Evolutionary conservation across 495 filamentous ascomycete genomes (phyloP).

Genomic region (Delitschia confertaspora): DNA sequence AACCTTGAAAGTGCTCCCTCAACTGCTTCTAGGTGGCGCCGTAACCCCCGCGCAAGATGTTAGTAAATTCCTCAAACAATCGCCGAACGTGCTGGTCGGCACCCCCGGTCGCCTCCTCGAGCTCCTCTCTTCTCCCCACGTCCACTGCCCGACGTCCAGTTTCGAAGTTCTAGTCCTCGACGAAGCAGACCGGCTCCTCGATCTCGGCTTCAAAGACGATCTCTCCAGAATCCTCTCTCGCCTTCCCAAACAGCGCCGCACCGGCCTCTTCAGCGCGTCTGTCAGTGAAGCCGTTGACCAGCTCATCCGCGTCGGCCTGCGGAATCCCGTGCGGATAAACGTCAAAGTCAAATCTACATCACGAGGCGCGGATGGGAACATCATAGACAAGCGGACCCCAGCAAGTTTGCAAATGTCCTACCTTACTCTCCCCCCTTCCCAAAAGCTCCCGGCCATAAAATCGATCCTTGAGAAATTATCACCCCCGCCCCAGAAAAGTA

Average conservation of each 20-base stretch:
- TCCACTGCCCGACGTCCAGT: slow-evolving; percentile 76
- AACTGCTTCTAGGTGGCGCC: slow-evolving; percentile 81
- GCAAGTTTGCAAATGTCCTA: slow-evolving; percentile 90
- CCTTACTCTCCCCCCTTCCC: slow-evolving; percentile 58
- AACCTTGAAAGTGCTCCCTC: slow-evolving; percentile 57
- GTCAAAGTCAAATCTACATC: slow-evolving; percentile 78
- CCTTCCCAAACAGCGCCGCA: slow-evolving; percentile 86
- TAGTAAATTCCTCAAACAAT: slow-evolving; percentile 63
- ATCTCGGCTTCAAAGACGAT: slow-evolving; percentile 91
- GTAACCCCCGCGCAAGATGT: slow-evolving; percentile 79
- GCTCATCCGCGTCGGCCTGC: slow-evolving; percentile 81
- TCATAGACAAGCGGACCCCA: slow-evolving; percentile 80
- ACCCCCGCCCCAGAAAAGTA: slow-evolving; percentile 71
- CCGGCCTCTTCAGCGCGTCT: slow-evolving; percentile 87
- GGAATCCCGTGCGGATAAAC: slow-evolving; percentile 87
- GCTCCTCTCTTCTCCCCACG: slow-evolving; percentile 79
- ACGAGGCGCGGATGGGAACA: slow-evolving; percentile 31
- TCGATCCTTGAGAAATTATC: slow-evolving; percentile 60
- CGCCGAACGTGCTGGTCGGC: slow-evolving; percentile 77
- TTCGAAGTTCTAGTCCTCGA: slow-evolving; percentile 89
- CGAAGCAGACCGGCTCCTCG: slow-evolving; percentile 85
- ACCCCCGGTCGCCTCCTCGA: slow-evolving; percentile 87
- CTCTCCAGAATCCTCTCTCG: slow-evolving; percentile 74
- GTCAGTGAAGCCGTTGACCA: slow-evolving; percentile 86
- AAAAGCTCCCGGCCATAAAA: slow-evolving; percentile 66